Evolutionary conservation across 2,329 filamentous ascomycete species (phyloP), one percentile per base, ranked within the genome.

Genomic region (Fusarium pseudocircinatum): DNA sequence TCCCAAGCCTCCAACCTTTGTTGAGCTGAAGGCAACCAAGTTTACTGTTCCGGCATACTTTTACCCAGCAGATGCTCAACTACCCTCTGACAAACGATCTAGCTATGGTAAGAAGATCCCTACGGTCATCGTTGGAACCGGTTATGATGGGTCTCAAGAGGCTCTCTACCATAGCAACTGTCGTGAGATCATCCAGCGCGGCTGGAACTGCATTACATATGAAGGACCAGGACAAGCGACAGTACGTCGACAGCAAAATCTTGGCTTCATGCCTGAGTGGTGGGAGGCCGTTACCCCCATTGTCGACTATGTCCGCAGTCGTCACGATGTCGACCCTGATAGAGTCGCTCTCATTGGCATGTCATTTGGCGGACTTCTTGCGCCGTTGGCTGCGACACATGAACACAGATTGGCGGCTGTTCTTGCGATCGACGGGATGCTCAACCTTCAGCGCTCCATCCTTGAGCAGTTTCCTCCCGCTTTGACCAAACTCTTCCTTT

Each of bases 211-310:
- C 49, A 79, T 86, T 18, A 82, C 82, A 2, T 87, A 84, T 67
- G 85, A 87, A 60, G 85, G 85, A 0, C 85, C 85, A 0, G 85
- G 85, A 1, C 85, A 87, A 68, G 78, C 80, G 2, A 82, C 78
- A 2, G 81, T 84, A 2, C 81, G 82, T 18, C 81, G 85, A 1
- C 61, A 82, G 3, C 82, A 87, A 47, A 70, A 79, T 14, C 52
- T 85, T 3, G 83, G 82, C 14, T 86, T 86, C 71, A 84, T 84
- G 56, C 79, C 79, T 1, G 79, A 85, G 28, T 86, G 84, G 84
- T 82, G 84, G 73, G 75, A 74, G 11, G 84, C 82, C 0, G 78
- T 83, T 15, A 82, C 78, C 0, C 83, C 84, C 0, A 77, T 85
- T 11, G 75, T 86, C 2, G 83, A 86, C 75, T 82, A 82, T 42